A percentile compares a stretch with the other conserved stretches of the same genome.
These are phyloP conservation scores for Cucumis cinereus DNA, from an alignment of 306 rosid species.

Conservation along the genomic window DNA sequence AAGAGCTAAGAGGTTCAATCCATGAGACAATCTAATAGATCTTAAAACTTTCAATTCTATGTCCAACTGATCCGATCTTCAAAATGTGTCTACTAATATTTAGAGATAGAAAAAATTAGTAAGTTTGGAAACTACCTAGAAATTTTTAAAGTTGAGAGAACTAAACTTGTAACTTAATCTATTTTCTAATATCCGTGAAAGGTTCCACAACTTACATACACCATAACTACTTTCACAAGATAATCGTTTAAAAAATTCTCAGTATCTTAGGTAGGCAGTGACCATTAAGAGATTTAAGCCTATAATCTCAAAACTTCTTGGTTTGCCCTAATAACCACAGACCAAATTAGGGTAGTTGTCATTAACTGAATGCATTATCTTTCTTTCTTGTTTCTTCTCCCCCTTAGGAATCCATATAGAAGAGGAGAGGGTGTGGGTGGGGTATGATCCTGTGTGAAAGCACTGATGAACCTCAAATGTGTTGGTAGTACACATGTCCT, in stretches of 20 bases:
- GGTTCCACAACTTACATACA: neutral
- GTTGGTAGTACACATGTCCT: conserved; percentile 14
- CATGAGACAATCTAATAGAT: no score
- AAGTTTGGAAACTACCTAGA: neutral
- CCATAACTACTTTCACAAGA: neutral
- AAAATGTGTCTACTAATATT: no score
- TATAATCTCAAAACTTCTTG: neutral
- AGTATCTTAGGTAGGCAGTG: neutral
- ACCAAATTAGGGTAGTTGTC: neutral
- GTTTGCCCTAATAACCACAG: neutral
- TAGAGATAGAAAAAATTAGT: no score
- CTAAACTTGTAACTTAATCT: no score
- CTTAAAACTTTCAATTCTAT: no score
- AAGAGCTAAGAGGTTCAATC: no score
- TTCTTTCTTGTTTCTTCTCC: neutral
- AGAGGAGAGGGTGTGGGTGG: conserved; percentile 5
- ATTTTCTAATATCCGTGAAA: neutral
- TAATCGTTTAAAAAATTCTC: neutral
- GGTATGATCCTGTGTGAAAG: conserved; percentile 17
- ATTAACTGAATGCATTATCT: neutral
- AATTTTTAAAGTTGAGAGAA: neutral
- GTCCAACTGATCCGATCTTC: no score
- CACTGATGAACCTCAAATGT: conserved; percentile 10
- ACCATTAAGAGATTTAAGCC: neutral
- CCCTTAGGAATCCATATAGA: neutral